Evolutionary conservation across 148 eudicot species (phyloP), one percentile per base, ranked within the genome.

Genomic region (Camellia sinensis): DNA sequence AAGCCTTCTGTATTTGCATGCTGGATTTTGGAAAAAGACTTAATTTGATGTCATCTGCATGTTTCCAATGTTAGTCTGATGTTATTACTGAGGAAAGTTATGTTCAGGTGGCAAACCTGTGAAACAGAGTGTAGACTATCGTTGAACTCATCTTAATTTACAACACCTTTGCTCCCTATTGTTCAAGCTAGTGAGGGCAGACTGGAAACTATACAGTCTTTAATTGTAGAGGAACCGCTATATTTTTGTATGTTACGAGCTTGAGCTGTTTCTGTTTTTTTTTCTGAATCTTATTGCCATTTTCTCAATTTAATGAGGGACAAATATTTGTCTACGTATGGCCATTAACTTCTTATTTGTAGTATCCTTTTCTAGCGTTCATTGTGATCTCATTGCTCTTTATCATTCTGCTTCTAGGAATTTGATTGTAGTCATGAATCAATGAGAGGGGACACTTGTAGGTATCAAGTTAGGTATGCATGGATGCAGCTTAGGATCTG

Each of bases 401-500:
- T 67, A 12, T 48, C 72, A 57, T 76, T 70, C 82, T 81, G 15
- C 45, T 73, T 41, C 8, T 57, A 79, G 85, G 84, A 66, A 79
- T 52, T 83, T 60, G 64, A 41, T 74, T 5, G 73, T 57, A 67
- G 76, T 78, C 40, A 68, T 79, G 71, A 80, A 68, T 74, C 73
- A 76, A 92, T 92, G 92, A 90, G 82, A 87, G 83, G 84, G 82
- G 60, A 78, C 78, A 85, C 67, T 84, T 85, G 79, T 90, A 84
- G 87, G 82, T 80, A 79, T 80, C 80, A 75, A 69, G 76, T 79
- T 76, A 82, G 95, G 91, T 87, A 90, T 91, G 97, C 94, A 91
- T 94, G 93, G 94, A 88, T 94, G 84, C 84, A 84, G 89, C 87
- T 81, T 88, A 78, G 87, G 88, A 69, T 89, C 83, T 88, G 68